phyloP scores from a whole-genome alignment of 169 alveolate species.

The Babesia ovis region DNA sequence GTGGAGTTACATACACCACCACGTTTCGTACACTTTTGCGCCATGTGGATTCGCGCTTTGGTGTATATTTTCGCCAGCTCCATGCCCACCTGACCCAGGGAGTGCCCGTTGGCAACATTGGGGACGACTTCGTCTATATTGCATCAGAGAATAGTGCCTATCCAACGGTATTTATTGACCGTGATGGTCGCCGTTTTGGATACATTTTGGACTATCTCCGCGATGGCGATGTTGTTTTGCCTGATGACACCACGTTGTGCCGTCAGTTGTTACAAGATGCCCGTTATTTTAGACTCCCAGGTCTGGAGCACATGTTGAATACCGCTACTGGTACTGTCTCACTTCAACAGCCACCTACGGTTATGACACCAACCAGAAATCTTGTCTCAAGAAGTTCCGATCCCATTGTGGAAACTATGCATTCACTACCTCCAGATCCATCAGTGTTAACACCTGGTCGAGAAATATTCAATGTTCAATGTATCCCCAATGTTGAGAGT shows the following conservation, averaged over 20 bases:
- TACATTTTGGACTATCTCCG: conserved; percentile 58
- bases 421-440: not conserved
- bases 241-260: conserved; percentile 37
- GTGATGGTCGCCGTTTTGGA: conserved; percentile 50
- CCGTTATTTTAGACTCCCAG: conserved; percentile 25
- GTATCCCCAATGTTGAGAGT: not conserved
- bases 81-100: conserved; percentile 5
- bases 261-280: conserved; percentile 58
- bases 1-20: conserved; percentile 60
- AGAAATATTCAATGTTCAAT: not conserved
- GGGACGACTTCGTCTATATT: conserved; percentile 19
- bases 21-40: conserved; percentile 32
- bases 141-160: conserved; percentile 9
- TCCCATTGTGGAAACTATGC: not conserved
- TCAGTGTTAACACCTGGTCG: not conserved
- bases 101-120: not conserved
- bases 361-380: not conserved
- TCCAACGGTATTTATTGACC: conserved; percentile 60
- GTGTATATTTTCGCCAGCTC: conserved; percentile 28
- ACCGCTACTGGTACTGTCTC: not conserved
- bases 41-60: conserved; percentile 35
- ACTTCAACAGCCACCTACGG: too few relatives aligned
- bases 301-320: conserved; percentile 5
- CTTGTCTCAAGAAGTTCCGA: not conserved
- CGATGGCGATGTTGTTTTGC: conserved; percentile 45